Base-by-base conservation (phyloP, 331 rosid genomes). In the Quercus tomentella region DNA sequence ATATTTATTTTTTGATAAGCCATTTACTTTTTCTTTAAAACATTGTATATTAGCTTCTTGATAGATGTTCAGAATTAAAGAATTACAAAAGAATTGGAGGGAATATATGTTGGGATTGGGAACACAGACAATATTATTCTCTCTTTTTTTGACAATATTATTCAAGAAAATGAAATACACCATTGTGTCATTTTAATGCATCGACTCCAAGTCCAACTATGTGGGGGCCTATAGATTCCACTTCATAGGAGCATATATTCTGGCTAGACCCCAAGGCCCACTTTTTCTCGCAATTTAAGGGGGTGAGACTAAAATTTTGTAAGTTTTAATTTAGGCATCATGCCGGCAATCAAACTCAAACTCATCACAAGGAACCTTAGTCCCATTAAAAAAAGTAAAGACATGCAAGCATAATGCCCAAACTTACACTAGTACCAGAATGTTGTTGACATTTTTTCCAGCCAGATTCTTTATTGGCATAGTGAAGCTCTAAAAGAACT, bases 161-260 rank as follows among this genome's bases (percentile, higher is more conserved):
- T 57, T 74, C 41, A 56, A 70, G 49, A 62, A 76, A 79, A 58
- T 65, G 67, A 30, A 72, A 56, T 51, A 20, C 82, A 63, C 75
- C 57, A 54, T 41, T 76, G 70, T 82, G 80, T 74, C 66, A 65
- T 72, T 80, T 72, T 58, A 73, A 45, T 45, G 72, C 65, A 22
- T 43, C 45, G 18, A 49, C 15, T 8, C 12, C 56, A 55, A 70
- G 23, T 45, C 56, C 35, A 25, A 30, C 14, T 60, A 81, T 73
- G 25, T 20, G 15, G 84, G 77, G 80, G 77, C 74, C 75, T 67
- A 62, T 58, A 54, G 72, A 56, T 77, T 86, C 81, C 75, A 76
- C 76, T 86, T 79, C 75, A 73, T 72, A 49, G 78, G 52, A 84
- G 89, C 84, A 91, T 79, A 79, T 86, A 75, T 89, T 86, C 91